A percentile compares a stretch with the other conserved stretches of the same genome.
phyloP scores from a whole-genome alignment of 495 filamentous ascomycete species.

The Hypomontagnella submonticulosa region DNA sequence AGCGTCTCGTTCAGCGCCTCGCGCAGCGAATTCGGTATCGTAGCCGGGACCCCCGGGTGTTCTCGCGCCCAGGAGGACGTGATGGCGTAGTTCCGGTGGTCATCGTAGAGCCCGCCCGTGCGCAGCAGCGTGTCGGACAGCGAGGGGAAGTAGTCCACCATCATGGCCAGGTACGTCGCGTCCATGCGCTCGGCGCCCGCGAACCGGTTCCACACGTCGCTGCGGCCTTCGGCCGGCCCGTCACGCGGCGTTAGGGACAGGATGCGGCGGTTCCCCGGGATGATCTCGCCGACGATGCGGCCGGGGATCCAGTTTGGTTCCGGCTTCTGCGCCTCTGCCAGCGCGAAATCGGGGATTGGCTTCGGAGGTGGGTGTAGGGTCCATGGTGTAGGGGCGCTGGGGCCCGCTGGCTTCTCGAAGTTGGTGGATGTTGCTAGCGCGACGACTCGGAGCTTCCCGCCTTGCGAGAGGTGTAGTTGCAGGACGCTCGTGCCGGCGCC shows the following conservation, averaged over 20 bases:
- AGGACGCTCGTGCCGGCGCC: slow-evolving; percentile 17
- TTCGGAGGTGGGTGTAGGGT: slow-evolving; percentile 7
- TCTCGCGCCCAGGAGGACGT: slow-evolving; percentile 11
- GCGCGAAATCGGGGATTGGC: slow-evolving; percentile 21
- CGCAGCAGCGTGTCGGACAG: slow-evolving; percentile 30
- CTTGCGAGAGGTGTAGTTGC: slow-evolving; percentile 26
- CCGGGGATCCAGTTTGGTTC: slow-evolving; percentile 18
- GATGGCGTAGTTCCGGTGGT: neutral
- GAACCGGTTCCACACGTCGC: slow-evolving; percentile 14
- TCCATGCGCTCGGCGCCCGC: slow-evolving; percentile 14
- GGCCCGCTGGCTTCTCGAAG: slow-evolving; percentile 18
- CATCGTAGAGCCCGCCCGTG: slow-evolving; percentile 25
- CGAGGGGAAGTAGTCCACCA: slow-evolving; percentile 24
- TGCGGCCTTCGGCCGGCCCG: slow-evolving; percentile 16
- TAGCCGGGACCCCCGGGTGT: slow-evolving; percentile 23
- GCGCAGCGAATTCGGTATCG: neutral
- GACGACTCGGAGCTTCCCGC: slow-evolving; percentile 16
- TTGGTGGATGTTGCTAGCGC: slow-evolving; percentile 24
- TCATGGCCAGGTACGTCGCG: slow-evolving; percentile 13
- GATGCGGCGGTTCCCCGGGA: neutral
- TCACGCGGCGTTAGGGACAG: slow-evolving; percentile 3
- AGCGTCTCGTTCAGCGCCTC: slow-evolving; percentile 16
- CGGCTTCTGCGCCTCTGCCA: slow-evolving; percentile 5
- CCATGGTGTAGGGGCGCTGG: slow-evolving; percentile 3
- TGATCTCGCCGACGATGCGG: slow-evolving; percentile 7